phyloP scores from a whole-genome alignment of 1,284 basidiomycete genomes.

The Mycosarcoma maydis region DNA sequence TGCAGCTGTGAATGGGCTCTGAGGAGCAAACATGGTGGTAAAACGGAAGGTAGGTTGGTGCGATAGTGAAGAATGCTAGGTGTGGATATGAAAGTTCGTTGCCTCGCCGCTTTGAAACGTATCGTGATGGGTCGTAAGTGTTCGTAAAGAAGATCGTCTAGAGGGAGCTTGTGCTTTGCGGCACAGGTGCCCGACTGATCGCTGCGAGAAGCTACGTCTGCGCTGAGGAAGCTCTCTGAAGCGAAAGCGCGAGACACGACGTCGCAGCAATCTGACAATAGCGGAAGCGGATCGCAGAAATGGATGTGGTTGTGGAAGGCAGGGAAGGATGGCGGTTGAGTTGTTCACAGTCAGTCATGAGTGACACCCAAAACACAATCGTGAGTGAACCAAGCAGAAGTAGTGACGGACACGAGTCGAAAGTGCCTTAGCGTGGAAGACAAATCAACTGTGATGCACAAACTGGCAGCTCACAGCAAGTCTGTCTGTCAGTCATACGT shows the following conservation, averaged over 20 bases:
- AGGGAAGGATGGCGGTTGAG: slow-evolving; percentile 1
- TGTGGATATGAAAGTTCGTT: too few relatives aligned
- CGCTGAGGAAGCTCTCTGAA: neutral
- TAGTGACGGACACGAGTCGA: too few relatives aligned
- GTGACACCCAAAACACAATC: neutral
- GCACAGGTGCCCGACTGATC: too few relatives aligned
- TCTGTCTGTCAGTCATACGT: too few relatives aligned
- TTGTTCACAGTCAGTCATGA: neutral
- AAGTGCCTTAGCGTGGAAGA: slow-evolving; percentile 6
- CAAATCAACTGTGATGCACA: slow-evolving; percentile 30
- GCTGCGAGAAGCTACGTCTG: too few relatives aligned
- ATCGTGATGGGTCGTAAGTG: neutral
- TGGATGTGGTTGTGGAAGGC: neutral
- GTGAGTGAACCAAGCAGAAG: neutral
- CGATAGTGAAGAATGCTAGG: too few relatives aligned
- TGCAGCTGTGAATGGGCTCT: slow-evolving; percentile 19
- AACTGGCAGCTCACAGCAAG: slow-evolving; percentile 12
- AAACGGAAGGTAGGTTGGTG: too few relatives aligned
- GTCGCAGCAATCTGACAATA: too few relatives aligned
- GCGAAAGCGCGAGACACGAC: neutral
- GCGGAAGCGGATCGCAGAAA: neutral
- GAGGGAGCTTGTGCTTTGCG: too few relatives aligned
- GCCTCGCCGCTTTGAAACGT: too few relatives aligned
- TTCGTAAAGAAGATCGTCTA: too few relatives aligned
- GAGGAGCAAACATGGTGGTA: slow-evolving; percentile 47